phyloP scores from a whole-genome alignment of 257 asterid genomes.

The Solanum chiquidenum region DNA sequence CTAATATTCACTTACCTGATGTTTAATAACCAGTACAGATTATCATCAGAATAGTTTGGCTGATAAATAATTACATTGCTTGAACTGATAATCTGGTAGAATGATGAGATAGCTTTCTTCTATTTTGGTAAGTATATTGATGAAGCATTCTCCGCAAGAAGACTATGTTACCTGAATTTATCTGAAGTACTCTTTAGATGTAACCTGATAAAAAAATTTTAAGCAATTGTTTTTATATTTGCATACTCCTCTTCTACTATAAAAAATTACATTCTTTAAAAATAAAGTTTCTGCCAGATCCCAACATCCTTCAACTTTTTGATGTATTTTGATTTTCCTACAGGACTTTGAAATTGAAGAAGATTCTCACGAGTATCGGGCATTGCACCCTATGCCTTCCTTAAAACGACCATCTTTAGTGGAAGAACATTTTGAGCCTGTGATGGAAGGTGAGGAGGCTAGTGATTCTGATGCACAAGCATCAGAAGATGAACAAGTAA shows the following conservation, averaged over 20 bases:
- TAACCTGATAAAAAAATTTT: not conserved
- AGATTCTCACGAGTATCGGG: constrained; percentile 50
- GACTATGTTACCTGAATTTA: not conserved
- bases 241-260: not conserved
- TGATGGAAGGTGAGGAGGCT: constrained; percentile 44
- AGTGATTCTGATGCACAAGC: constrained; percentile 48
- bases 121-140: not conserved
- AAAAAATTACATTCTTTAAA: not conserved
- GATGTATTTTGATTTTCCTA: constrained; percentile 1
- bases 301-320: not conserved
- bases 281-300: not conserved
- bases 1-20: not conserved
- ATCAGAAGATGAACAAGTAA: constrained; percentile 56
- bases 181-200: not conserved
- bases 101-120: not conserved
- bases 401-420: constrained; percentile 53
- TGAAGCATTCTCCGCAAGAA: not conserved
- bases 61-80: not conserved
- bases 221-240: not conserved
- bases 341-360: constrained; percentile 91
- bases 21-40: not conserved
- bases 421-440: constrained; percentile 74
- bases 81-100: not conserved
- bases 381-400: constrained; percentile 67
- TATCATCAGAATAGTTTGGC: not conserved